Evolutionary conservation across 1,284 basidiomycete species (phyloP), one percentile per base, ranked within the genome.

Genomic region (Puccinia brachypodii): DNA sequence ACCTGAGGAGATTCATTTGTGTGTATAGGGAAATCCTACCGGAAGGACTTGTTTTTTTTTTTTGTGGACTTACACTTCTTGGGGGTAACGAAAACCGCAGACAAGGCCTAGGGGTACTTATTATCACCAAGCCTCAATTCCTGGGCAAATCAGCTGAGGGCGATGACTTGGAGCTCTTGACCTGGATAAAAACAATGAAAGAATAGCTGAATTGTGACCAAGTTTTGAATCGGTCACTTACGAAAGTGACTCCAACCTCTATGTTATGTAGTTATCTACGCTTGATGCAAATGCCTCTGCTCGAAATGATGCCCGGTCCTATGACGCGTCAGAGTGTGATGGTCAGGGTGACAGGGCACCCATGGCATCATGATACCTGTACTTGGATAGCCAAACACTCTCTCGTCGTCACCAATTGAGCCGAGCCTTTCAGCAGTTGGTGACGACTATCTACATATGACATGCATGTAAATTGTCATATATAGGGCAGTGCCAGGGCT

Each of bases 331-430:
- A 64, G 25, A 64, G 62, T 33, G 62, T 40, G 38, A 19, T 38
- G 62, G 6, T 11, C 31, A 62, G 60, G 31, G 60, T 7, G 62
- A 56, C 53, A 3, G 28, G n/a, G n/a, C n/a, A n/a, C n/a, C n/a
- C n/a, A n/a, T n/a, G n/a, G n/a, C n/a, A n/a, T 14, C 4, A n/a
- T 16, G 28, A 22, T 38, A 1, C 4, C 40, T 40, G 62, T 40
- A 38, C n/a, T n/a, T n/a, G 16, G 36, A 11, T 22, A 36, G 16
- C 62, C 62, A 64, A 40, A 64, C 14, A 64, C 38, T 38, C 25
- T 64, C 62, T 40, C 62, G 62, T 64, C 36, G 62, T 64, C 36
- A 64, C 62, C 62, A 38, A 64, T 38, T 40, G 36, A 31, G 36
- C 62, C 11, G 58, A 14, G 62, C 7, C 36, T 7, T 7, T n/a